Percentiles rank a stretch among this genome's conserved stretches.
These are phyloP conservation scores for Cordyceps tenuipes DNA, from an alignment of 2,329 filamentous ascomycete genomes.

Conservation along the genomic window DNA sequence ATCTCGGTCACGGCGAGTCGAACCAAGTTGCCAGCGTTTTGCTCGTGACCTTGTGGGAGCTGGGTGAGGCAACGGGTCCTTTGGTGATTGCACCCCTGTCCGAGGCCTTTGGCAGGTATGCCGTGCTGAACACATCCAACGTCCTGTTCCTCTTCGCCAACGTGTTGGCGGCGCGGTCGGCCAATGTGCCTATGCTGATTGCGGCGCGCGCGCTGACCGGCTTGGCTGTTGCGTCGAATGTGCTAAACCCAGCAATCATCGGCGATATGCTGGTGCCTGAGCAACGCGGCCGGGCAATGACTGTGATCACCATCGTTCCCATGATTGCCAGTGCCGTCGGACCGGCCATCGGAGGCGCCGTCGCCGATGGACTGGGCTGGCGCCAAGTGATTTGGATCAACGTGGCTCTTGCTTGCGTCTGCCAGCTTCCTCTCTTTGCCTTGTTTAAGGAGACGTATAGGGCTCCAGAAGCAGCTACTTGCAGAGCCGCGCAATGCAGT, in stretches of 20 bases:
- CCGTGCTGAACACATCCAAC: constrained; percentile 46
- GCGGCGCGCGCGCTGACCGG: constrained; percentile 50
- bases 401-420: constrained; percentile 36
- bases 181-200: constrained; percentile 39
- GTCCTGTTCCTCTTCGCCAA: constrained; percentile 41
- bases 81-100: constrained; percentile 53
- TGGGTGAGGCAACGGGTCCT: constrained; percentile 56
- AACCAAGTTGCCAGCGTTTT: constrained; percentile 44
- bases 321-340: constrained; percentile 50
- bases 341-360: constrained; percentile 44
- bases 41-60: constrained; percentile 62
- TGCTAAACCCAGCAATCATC: constrained; percentile 55
- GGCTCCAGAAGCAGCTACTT: constrained; percentile 19
- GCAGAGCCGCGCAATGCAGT: too few relatives aligned
- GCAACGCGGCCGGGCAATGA: constrained; percentile 50
- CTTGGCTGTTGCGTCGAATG: constrained; percentile 54
- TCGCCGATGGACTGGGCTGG: constrained; percentile 49
- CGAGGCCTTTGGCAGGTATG: constrained; percentile 49
- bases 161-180: constrained; percentile 36
- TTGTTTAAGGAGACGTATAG: constrained; percentile 53
- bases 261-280: constrained; percentile 54
- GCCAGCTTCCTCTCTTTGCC: constrained; percentile 41
- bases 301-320: constrained; percentile 46
- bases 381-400: constrained; percentile 43
- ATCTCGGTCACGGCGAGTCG: constrained; percentile 31